Evolutionary conservation across 768 basidiomycete genomes (phyloP), one percentile per base, ranked within the genome.

Genomic region (Leccinellum luteum): DNA sequence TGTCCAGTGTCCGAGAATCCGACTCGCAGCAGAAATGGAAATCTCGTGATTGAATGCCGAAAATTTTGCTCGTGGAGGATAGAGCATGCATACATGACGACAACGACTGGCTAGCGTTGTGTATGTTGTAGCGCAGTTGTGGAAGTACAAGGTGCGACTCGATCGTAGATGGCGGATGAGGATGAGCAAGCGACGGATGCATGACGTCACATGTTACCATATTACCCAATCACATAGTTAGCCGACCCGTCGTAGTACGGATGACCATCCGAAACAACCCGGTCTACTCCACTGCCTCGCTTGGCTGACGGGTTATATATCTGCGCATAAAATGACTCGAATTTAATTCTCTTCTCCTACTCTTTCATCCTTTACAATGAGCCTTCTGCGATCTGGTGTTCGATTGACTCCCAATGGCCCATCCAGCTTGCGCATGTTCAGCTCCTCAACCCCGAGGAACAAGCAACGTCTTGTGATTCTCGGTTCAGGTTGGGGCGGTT

Each of bases 401-500:
- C 56, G 56, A 23, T 32, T 49, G 19, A 31, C 44, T 25, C 19
- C 35, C 32, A 53, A 32, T 32, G 48, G 52, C 54, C 12, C 31
- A 25, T 34, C 49, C n/a, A 50, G 48, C 55, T 52, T 52, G 30
- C 76, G 79, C 25, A 59, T 60, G 54, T 80, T 82, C 56, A 74
- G 71, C 53, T 76, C 75, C 17, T 78, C 79, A 4, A 49, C 65
- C 8, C 56, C 70, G 1, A 57, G 64, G 35, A 58, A 57, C 21
- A 75, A 77, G 55, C 76, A 76, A 50, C 72, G 75, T 32, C 79
- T 90, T 34, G 81, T 89, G 19, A 85, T 90, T 59, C 74, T 90
- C 7, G 89, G 88, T 9, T 89, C 87, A 10, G 89, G 89, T 23
- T 90, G 88, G 89, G 88, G 86, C 56, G 89, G 89, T 0, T 90